Conservation (phyloP, 83 land plant species). For the Thuja plicata region DNA sequence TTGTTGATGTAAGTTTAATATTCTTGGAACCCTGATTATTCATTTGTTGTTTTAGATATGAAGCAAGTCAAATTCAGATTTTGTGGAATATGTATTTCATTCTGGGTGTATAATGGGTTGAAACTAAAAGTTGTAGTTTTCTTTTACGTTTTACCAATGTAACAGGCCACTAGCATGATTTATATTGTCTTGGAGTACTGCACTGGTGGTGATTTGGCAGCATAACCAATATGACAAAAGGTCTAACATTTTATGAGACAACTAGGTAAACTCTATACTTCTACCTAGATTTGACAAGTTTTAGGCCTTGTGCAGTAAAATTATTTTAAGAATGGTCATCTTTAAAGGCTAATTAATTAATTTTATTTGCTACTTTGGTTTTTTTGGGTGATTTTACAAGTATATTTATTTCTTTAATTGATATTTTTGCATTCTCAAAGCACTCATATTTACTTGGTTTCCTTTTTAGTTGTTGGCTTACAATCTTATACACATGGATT, state of each 20-base stretch:
- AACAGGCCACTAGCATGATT: slow-evolving; percentile 50
- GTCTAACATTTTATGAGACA: slow-evolving; percentile 62
- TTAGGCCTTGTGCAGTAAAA: neutral
- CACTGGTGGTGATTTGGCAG: slow-evolving; percentile 54
- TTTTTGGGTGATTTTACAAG: neutral
- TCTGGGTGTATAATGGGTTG: neutral
- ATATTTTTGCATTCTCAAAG: neutral
- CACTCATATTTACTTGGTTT: neutral
- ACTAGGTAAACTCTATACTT: slow-evolving; percentile 38
- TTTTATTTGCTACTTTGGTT: neutral
- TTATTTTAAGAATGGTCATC: neutral
- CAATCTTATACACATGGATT: slow-evolving; percentile 75
- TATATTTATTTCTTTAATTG: neutral
- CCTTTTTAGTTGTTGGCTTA: slow-evolving; percentile 58
- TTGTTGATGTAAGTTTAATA: no score
- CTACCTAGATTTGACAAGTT: slow-evolving; percentile 3
- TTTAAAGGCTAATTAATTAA: neutral
- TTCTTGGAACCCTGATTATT: no score
- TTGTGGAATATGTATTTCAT: neutral
- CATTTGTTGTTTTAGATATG: no score
- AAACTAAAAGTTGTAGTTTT: neutral
- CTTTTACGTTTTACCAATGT: neutral
- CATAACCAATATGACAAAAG: slow-evolving; percentile 38
- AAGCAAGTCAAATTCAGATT: neutral
- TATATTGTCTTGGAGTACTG: slow-evolving; percentile 68